Evolutionary conservation across 2,329 filamentous ascomycete genomes (phyloP).

Genomic region (Zopfia rhizophila): DNA sequence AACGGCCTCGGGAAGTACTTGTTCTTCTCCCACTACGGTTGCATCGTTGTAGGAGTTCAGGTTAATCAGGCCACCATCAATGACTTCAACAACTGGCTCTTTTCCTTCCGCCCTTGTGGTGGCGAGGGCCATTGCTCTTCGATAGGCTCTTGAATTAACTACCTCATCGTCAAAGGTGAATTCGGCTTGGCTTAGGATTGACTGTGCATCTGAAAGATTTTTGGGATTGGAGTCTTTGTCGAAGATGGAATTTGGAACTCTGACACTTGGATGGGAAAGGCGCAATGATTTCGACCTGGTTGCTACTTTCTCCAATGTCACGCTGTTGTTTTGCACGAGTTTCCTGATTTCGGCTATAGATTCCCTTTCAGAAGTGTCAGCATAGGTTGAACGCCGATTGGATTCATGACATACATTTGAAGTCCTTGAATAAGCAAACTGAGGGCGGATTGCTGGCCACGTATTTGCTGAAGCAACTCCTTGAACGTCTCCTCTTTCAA

Average conservation of each 20-base stretch:
- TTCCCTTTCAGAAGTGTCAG: slow-evolving; percentile 25
- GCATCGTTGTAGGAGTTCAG: slow-evolving; percentile 4
- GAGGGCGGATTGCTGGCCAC: slow-evolving; percentile 46
- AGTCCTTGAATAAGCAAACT: slow-evolving; percentile 45
- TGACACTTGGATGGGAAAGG: slow-evolving; percentile 38
- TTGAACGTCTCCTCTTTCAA: slow-evolving; percentile 48
- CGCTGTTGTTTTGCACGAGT: slow-evolving; percentile 41
- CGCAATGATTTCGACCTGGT: slow-evolving; percentile 38
- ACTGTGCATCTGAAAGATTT: slow-evolving; percentile 25
- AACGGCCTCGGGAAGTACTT: slow-evolving; percentile 1
- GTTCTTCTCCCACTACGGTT: not conserved
- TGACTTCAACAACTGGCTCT: slow-evolving; percentile 6
- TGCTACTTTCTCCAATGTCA: slow-evolving; percentile 37
- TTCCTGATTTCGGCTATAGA: slow-evolving; percentile 45
- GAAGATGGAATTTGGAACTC: slow-evolving; percentile 41
- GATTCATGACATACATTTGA: slow-evolving; percentile 34
- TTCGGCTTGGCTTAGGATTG: slow-evolving; percentile 33
- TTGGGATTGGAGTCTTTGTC: slow-evolving; percentile 6
- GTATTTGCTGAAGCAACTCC: slow-evolving; percentile 45
- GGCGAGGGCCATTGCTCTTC: slow-evolving; percentile 37
- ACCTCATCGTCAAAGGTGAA: slow-evolving; percentile 47
- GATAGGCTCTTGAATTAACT: slow-evolving; percentile 44
- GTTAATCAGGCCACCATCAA: slow-evolving; percentile 23
- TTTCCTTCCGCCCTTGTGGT: slow-evolving; percentile 15
- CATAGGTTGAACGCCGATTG: not conserved